Base-by-base conservation (phyloP, 331 rosid species). In the Quercus tomentella region DNA sequence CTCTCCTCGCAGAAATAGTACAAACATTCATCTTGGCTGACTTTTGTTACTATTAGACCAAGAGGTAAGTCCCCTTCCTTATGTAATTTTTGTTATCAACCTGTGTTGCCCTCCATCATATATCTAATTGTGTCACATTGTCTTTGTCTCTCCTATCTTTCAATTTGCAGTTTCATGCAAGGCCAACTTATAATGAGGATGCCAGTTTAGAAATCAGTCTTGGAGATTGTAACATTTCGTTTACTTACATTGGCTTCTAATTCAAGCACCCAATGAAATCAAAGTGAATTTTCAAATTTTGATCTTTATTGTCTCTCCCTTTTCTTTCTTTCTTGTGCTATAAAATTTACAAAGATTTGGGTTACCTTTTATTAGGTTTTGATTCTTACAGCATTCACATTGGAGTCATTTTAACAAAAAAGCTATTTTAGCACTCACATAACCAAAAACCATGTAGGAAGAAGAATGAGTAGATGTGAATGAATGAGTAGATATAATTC, bases 11-110 rank as follows among this genome's bases (percentile, higher is more conserved):
- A 1, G 97, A 92, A 73, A 67, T 92, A 75, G 82, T 94, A 56
- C 97, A 91, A 61, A 88, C 97, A 0, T 91, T 89, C 81, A 86
- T 94, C 83, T 83, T 94, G 77, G 87, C 94, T 1, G 98, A 92
- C 80, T 94, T 94, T 58, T 92, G 97, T 61, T 94, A 88, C 87
- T 94, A 89, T 79, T 92, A 94, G 76, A 60, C 85, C 3, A 88
- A 91, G 81, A 88, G 97, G 97, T 92, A 79, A 3, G 33, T 2
- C 8, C 56, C 41, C 17, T 30, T 51, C 7, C 55, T 8, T 7
- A 30, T 25, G 55, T 8, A 25, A 12, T 11, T 1, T 35, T 25
- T 0, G 7, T 7, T 22, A 7, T 54, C 7, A 3, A 2, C 3
- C 58, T 8, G 17, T 23, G 2, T 12, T 12, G 37, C 15, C 60